Conservation (phyloP, 192 early-diverging fungal genomes). For the Funneliformis geosporum region DNA sequence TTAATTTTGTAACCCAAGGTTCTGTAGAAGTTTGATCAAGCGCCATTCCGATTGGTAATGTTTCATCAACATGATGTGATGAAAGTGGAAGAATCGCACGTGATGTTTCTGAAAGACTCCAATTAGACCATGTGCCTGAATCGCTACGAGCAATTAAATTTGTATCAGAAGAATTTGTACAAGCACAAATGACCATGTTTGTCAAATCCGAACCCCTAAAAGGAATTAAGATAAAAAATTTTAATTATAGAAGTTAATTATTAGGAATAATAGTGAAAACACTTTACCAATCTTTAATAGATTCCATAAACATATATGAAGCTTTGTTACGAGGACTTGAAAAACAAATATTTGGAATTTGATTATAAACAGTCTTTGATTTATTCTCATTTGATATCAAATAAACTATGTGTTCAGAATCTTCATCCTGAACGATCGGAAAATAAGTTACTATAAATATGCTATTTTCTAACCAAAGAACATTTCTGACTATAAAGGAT, state of each 20-base stretch:
- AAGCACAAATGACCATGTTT: conserved; percentile 44
- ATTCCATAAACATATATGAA: conserved; percentile 62
- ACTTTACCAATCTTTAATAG: conserved; percentile 57
- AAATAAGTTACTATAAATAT: conserved; percentile 59
- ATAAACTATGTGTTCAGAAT: conserved; percentile 51
- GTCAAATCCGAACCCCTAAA: conserved; percentile 43
- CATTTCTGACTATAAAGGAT: conserved; percentile 50
- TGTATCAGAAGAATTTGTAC: conserved; percentile 49
- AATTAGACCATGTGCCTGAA: conserved; percentile 63
- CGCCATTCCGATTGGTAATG: conserved; percentile 68
- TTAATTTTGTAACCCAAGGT: conserved; percentile 36
- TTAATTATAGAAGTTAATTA: no score
- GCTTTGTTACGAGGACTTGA: conserved; percentile 49
- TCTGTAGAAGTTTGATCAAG: conserved; percentile 72
- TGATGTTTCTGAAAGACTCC: conserved; percentile 62
- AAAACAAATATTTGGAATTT: conserved; percentile 59
- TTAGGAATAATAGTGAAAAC: background rate
- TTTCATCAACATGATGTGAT: conserved; percentile 53
- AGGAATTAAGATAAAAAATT: background rate
- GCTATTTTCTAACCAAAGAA: conserved; percentile 78
- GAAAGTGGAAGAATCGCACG: conserved; percentile 59
- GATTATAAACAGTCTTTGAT: conserved; percentile 48
- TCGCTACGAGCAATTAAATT: conserved; percentile 50
- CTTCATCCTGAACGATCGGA: conserved; percentile 35
- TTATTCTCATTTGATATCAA: conserved; percentile 58